Evolutionary conservation across 495 filamentous ascomycete genomes (phyloP).

Genomic region (Talaromyces nanjingensis): DNA sequence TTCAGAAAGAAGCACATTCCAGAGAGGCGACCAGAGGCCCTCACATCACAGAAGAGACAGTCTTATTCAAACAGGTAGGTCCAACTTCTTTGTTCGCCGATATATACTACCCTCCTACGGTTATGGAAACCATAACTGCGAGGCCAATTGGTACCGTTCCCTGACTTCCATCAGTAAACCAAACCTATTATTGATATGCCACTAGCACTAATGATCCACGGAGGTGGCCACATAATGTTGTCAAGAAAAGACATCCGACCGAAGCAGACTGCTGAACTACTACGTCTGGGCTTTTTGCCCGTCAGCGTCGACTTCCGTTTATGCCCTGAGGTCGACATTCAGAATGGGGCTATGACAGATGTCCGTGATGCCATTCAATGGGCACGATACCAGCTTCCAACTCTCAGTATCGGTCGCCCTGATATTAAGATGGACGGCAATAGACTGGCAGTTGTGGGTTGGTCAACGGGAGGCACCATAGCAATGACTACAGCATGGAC

Average conservation of each 20-base stretch:
- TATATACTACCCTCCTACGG: slow-evolving; percentile 32
- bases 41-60: slow-evolving; percentile 17
- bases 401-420: slow-evolving; percentile 22
- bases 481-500: slow-evolving; percentile 44
- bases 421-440: slow-evolving; percentile 28
- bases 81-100: slow-evolving; percentile 30
- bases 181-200: not conserved
- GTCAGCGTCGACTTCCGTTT: slow-evolving; percentile 50
- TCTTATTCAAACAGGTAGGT: slow-evolving; percentile 23
- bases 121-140: not conserved
- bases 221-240: slow-evolving; percentile 44
- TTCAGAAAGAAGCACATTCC: not conserved
- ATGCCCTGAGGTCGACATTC: slow-evolving; percentile 43
- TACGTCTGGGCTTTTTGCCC: slow-evolving; percentile 42
- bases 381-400: slow-evolving; percentile 26
- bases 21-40: not conserved
- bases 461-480: slow-evolving; percentile 50
- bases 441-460: slow-evolving; percentile 44
- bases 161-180: too few relatives aligned
- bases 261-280: slow-evolving; percentile 25
- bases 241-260: slow-evolving; percentile 38
- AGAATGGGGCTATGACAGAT: slow-evolving; percentile 47
- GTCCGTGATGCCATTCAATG: slow-evolving; percentile 39
- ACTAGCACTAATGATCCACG: slow-evolving; percentile 52
- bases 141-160: too few relatives aligned